A percentile compares a stretch with the other conserved stretches of the same genome.
phyloP scores from a whole-genome alignment of 768 basidiomycete species.

The Mycena alexandri region DNA sequence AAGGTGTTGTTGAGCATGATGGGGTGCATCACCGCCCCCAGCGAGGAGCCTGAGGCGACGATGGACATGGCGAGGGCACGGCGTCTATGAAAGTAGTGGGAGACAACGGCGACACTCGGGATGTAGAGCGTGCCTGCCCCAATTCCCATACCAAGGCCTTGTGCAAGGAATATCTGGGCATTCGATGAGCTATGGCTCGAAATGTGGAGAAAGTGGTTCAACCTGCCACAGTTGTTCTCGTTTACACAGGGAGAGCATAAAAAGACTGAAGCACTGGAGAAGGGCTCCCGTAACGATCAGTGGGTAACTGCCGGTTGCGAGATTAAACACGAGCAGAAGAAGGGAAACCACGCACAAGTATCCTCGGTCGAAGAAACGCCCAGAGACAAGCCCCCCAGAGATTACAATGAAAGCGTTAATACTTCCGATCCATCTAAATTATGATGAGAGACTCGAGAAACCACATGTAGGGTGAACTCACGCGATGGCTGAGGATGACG shows the following conservation, averaged over 20 bases:
- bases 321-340: slow-evolving; percentile 10
- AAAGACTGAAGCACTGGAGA: slow-evolving; percentile 52
- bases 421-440: slow-evolving; percentile 58
- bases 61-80: slow-evolving; percentile 59
- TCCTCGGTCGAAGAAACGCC: slow-evolving; percentile 62
- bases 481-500: slow-evolving; percentile 53
- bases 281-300: slow-evolving; percentile 51
- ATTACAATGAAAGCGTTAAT: slow-evolving; percentile 60
- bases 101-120: slow-evolving; percentile 57
- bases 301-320: slow-evolving; percentile 38
- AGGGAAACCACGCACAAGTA: slow-evolving; percentile 52
- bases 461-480: slow-evolving; percentile 31
- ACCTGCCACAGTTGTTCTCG: slow-evolving; percentile 58
- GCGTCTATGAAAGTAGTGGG: slow-evolving; percentile 59
- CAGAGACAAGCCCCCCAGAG: slow-evolving; percentile 54
- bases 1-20: slow-evolving; percentile 60
- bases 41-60: slow-evolving; percentile 58
- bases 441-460: slow-evolving; percentile 18
- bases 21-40: slow-evolving; percentile 62
- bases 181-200: too few species aligned
- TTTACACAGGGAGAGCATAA: slow-evolving; percentile 60
- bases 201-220: background rate
- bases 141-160: slow-evolving; percentile 57
- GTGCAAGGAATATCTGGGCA: slow-evolving; percentile 55
- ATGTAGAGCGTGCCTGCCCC: slow-evolving; percentile 58